A percentile compares a stretch with the other conserved stretches of the same genome.
These are phyloP conservation scores for Urtica urens DNA, from an alignment of 306 rosid species.

Conservation along the genomic window DNA sequence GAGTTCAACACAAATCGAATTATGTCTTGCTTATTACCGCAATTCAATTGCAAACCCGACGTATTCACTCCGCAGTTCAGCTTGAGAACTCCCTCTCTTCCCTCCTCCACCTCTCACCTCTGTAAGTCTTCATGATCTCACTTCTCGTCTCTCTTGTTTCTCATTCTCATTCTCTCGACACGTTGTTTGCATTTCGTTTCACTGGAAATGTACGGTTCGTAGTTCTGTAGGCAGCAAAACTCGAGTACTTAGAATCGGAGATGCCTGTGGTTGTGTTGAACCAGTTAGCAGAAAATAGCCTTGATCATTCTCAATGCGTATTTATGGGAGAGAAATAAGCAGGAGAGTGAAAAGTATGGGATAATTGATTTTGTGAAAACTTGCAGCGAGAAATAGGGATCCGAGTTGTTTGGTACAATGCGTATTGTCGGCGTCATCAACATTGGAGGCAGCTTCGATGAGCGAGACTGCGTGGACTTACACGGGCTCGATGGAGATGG, in stretches of 20 bases:
- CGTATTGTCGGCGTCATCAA: slow-evolving; percentile 42
- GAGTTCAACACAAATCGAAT: neutral
- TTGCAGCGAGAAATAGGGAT: slow-evolving; percentile 56
- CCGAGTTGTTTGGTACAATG: slow-evolving; percentile 44
- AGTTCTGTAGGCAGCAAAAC: too few species aligned
- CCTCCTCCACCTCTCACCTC: slow-evolving; percentile 12
- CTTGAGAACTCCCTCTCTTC: slow-evolving; percentile 24
- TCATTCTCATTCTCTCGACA: neutral
- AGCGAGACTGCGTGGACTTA: too few species aligned
- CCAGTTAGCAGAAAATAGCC: too few species aligned
- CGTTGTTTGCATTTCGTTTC: neutral
- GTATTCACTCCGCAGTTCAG: slow-evolving; percentile 36
- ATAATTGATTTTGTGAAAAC: neutral
- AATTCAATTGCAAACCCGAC: slow-evolving; percentile 55
- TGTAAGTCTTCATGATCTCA: slow-evolving; percentile 26
- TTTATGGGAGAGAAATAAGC: too few species aligned
- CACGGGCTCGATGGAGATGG: too few species aligned
- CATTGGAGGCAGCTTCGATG: too few species aligned
- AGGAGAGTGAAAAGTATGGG: too few species aligned
- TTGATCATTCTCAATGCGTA: too few species aligned
- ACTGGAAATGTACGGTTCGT: neutral
- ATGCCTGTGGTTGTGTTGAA: too few species aligned
- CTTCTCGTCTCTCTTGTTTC: neutral
- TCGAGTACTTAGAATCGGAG: too few species aligned
- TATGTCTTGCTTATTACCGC: slow-evolving; percentile 79